Conservation (phyloP, 1,284 basidiomycete genomes). For the Pascua guehoae region DNA sequence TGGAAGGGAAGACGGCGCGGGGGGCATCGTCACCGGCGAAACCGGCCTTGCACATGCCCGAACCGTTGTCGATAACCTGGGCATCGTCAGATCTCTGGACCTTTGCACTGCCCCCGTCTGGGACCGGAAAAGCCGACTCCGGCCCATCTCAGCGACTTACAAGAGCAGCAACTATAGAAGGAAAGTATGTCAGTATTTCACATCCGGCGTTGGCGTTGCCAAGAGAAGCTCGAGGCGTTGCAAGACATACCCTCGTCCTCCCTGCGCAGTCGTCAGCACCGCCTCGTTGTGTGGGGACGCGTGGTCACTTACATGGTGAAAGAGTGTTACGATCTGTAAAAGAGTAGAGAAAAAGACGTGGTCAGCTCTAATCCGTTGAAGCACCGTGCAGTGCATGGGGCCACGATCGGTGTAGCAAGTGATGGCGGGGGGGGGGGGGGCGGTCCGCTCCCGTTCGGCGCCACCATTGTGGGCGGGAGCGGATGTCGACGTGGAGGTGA, state of each 20-base stretch:
- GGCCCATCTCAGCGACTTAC: slow-evolving; percentile 17
- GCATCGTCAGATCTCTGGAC: neutral
- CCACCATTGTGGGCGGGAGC: neutral
- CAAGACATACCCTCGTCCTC: slow-evolving; percentile 43
- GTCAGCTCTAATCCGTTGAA: neutral
- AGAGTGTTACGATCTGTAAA: neutral
- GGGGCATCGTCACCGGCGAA: slow-evolving; percentile 75
- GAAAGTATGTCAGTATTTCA: neutral
- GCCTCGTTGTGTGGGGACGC: neutral
- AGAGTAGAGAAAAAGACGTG: too few species aligned
- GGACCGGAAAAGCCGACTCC: too few species aligned
- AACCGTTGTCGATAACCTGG: slow-evolving; percentile 77
- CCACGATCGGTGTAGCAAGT: neutral
- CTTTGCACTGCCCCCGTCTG: too few species aligned
- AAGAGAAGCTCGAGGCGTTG: neutral
- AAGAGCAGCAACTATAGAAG: slow-evolving; percentile 40
- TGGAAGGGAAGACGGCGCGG: slow-evolving; percentile 74
- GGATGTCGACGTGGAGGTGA: neutral
- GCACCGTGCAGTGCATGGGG: neutral
- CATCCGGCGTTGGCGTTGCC: neutral
- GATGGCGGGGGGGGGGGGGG: neutral
- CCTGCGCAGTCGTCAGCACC: slow-evolving; percentile 23
- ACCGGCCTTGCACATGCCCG: slow-evolving; percentile 90
- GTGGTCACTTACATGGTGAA: slow-evolving; percentile 6
- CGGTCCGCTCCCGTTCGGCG: too few species aligned